phyloP scores from a whole-genome alignment of 2,329 filamentous ascomycete genomes.

The Penicillium nordicum region DNA sequence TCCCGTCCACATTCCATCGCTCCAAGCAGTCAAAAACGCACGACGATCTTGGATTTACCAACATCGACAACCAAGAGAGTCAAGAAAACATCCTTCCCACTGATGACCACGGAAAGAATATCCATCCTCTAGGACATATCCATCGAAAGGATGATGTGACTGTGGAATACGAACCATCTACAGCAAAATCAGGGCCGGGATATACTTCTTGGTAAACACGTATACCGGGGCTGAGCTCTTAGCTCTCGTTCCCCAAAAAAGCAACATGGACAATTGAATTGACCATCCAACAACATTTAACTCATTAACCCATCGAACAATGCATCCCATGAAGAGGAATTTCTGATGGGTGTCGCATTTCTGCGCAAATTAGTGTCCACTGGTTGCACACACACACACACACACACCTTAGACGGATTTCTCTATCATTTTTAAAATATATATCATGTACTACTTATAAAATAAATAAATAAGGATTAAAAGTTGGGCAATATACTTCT shows the following conservation, averaged over 20 bases:
- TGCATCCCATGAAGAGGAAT: background rate
- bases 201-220: background rate
- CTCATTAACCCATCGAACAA: background rate
- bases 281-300: background rate
- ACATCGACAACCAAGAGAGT: constrained; percentile 18
- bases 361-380: background rate
- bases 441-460: background rate
- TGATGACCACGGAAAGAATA: background rate
- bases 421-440: background rate
- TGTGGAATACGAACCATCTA: constrained; percentile 10
- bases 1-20: constrained; percentile 6
- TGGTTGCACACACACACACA: background rate
- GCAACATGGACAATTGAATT: background rate
- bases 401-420: background rate
- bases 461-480: no score
- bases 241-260: background rate
- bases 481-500: background rate
- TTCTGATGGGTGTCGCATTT: background rate
- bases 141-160: constrained; percentile 17
- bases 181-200: background rate
- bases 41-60: constrained; percentile 14
- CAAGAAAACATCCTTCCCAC: constrained; percentile 23
- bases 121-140: constrained; percentile 9
- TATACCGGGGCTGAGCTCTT: background rate
- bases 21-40: constrained; percentile 7